Evolutionary conservation across 2,329 filamentous ascomycete species (phyloP), one percentile per base, ranked within the genome.

Genomic region (Colletotrichum limetticola): DNA sequence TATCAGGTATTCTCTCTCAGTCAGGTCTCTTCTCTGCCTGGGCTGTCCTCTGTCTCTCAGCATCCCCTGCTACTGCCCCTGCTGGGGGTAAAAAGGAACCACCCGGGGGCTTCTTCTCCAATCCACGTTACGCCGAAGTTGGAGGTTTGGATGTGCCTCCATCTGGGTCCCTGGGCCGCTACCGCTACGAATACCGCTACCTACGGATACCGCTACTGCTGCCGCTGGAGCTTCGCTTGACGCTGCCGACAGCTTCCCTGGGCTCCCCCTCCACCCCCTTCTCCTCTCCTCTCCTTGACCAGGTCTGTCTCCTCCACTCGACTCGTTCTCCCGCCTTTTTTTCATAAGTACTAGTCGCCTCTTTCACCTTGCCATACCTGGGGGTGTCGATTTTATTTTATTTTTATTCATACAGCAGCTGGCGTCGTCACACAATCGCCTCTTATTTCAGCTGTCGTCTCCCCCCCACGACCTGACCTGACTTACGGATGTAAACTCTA

Each of bases 361-460:
- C 60, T 59, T 67, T 67, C 42, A 49, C 66, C 66, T 55, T 62
- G 19, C 19, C 42, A 49, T 49, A 22, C 19, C 19, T 42, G 37
- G 42, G 42, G 42, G 42, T 49, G 19, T 22, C 42, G 42, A 22
- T 22, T 49, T 49, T 22, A 22, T 49, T 22, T 49, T 49, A 49
- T 49, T 49, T 49, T 49, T 49, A 49, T 49, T 37, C 24, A 66
- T 60, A 65, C 66, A 69, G 37, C 59, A 37, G 19, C 42, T 49
- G 42, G 42, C 57, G 63, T 61, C 66, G 66, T 70, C 66, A 70
- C 60, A 32, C 66, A 42, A 55, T 72, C 35, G 71, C 71, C 71
- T 72, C 71, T 72, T 70, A 65, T 66, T 72, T 72, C 66, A 72
- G 71, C 71, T 72, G 71, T 65, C 59, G 32, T 49, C 66, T 70